Percentiles rank a stretch among this genome's conserved stretches.
phyloP scores from a whole-genome alignment of 2,329 filamentous ascomycete species.

The Aspergillus oerlinghausenensis region DNA sequence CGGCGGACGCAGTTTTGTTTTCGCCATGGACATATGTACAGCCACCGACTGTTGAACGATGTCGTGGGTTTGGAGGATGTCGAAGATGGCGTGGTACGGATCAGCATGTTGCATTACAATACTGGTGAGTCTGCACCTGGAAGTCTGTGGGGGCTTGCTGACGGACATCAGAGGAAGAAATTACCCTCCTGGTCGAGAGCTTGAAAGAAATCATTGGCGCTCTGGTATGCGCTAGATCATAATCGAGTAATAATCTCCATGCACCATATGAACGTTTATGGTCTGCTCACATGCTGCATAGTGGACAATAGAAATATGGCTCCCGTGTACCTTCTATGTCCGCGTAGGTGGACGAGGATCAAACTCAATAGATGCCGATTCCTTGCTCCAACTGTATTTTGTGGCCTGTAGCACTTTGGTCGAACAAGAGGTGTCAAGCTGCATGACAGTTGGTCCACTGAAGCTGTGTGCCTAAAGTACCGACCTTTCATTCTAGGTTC shows the following conservation, averaged over 20 bases:
- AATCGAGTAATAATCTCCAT: not conserved
- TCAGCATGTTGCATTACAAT: constrained; percentile 72
- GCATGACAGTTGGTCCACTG: not conserved
- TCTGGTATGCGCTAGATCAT: not conserved
- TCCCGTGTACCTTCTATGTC: not conserved
- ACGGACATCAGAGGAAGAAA: constrained; percentile 11
- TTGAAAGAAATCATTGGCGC: constrained; percentile 9
- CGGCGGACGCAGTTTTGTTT: constrained; percentile 56
- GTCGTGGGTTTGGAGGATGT: constrained; percentile 54
- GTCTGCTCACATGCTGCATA: not conserved
- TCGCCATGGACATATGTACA: constrained; percentile 66
- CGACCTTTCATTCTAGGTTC: not conserved
- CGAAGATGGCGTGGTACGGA: constrained; percentile 61
- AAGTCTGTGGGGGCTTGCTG: not conserved
- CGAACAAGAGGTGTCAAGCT: not conserved
- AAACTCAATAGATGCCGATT: not conserved
- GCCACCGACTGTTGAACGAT: constrained; percentile 57
- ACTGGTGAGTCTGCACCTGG: constrained; percentile 47
- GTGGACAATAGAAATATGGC: not conserved
- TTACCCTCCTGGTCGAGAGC: constrained; percentile 11
- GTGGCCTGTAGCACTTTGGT: not conserved
- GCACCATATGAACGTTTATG: not conserved
- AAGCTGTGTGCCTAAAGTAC: not conserved
- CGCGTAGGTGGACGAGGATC: not conserved
- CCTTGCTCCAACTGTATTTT: not conserved